Evolutionary conservation across 129 eudicot species (phyloP), one percentile per base, ranked within the genome.

Genomic region (Smallanthus sonchifolius): DNA sequence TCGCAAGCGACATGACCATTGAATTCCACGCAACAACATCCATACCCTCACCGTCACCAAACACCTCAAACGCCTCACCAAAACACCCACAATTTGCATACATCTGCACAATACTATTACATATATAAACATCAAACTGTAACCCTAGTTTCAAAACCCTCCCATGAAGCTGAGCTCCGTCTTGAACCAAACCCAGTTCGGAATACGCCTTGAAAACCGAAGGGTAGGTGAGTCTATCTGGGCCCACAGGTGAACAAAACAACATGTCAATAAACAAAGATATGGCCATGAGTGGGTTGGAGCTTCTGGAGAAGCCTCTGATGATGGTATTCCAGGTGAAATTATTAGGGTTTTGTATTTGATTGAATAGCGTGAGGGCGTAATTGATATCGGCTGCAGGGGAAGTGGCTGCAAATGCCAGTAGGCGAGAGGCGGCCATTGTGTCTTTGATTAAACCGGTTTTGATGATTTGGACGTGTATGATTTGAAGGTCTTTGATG

Each of bases 111-210:
- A 92, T 24, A 8, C 86, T 75, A 39, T 92, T 89, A 9, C 89
- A 79, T n/a, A 86, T 79, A 79, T 87, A 92, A 1, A 63, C 79
- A 75, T 89, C 93, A 32, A 15, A 70, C 38, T 78, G 82, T 15
- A 92, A 83, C 43, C 92, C 91, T 37, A 74, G 6, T 62, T 88
- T 92, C 8, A 85, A 20, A 54, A 89, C 37, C 32, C 88, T 87
- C 2, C 91, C 97, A 82, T 89, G 97, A 65, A 89, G 87, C 49
- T 89, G 92, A 77, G 83, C 86, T 55, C 97, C 97, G 37, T 75
- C 32, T 66, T n/a, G 30, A 0, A 80, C 81, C 11, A 83, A 39
- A 8, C 96, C 88, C 28, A 87, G 73, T 36, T 79, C 85, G 64
- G 91, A 72, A 76, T 75, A 92, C 38, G 96, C 93, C 80, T 85